These are phyloP conservation scores for Evansstolkia leycettana DNA, from an alignment of 495 filamentous ascomycete genomes.

Conservation along the genomic window DNA sequence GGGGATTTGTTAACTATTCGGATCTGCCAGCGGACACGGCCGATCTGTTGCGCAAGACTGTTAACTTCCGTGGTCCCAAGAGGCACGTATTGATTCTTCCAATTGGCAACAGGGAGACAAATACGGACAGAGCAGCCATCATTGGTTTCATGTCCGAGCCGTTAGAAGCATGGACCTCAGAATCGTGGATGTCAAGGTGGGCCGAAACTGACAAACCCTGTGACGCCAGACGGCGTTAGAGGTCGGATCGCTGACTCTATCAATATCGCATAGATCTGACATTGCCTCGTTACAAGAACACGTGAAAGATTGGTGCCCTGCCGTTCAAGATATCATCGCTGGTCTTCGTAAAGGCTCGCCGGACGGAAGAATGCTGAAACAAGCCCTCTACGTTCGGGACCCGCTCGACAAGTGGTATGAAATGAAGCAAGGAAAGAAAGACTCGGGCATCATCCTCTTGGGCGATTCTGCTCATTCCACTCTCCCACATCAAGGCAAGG, in stretches of 20 bases:
- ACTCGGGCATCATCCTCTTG: constrained; percentile 16
- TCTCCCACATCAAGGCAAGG: constrained; percentile 18
- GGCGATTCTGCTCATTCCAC: constrained; percentile 20
- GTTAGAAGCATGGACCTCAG: constrained; percentile 17
- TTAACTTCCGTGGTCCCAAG: constrained; percentile 21
- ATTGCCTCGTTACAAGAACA: constrained; percentile 18
- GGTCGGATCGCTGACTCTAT: too few relatives aligned
- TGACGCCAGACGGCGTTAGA: too few relatives aligned
- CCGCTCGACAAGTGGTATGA: constrained; percentile 17
- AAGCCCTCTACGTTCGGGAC: constrained; percentile 18
- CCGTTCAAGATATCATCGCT: constrained; percentile 18
- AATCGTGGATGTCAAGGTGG: constrained; percentile 19
- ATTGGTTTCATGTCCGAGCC: constrained; percentile 22
- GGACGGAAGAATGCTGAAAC: constrained; percentile 18
- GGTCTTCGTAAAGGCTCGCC: constrained; percentile 13
- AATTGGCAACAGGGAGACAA: constrained; percentile 16
- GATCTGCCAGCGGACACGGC: constrained; percentile 15
- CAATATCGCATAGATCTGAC: constrained; percentile 8
- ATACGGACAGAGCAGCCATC: constrained; percentile 14
- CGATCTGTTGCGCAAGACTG: constrained; percentile 14
- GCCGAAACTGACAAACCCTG: too few relatives aligned
- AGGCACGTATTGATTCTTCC: constrained; percentile 15
- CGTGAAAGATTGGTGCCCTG: constrained; percentile 20
- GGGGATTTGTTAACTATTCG: constrained; percentile 30
- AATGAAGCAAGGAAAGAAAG: constrained; percentile 13